A percentile compares a stretch with the other conserved stretches of the same genome.
phyloP scores from a whole-genome alignment of 2,329 filamentous ascomycete species.

The Didymella segeticola region DNA sequence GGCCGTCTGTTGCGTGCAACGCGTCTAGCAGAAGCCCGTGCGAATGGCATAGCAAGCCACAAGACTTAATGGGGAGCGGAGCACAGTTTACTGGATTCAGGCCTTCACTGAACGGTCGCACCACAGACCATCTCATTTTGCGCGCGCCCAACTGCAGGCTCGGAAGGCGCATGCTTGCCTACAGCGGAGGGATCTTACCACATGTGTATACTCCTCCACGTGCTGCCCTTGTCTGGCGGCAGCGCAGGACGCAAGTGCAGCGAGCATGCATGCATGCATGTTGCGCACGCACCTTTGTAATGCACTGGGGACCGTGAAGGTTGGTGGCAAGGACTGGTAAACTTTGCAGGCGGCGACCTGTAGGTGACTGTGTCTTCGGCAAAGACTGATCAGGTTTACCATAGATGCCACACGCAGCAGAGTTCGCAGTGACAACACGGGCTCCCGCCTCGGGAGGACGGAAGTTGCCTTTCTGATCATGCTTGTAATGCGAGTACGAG shows the following conservation, averaged over 20 bases:
- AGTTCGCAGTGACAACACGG: conserved; percentile 13
- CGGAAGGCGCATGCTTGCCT: conserved; percentile 15
- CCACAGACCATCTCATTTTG: conserved; percentile 29
- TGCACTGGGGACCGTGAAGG: conserved; percentile 16
- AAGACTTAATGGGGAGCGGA: conserved; percentile 8
- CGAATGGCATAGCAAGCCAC: conserved; percentile 18
- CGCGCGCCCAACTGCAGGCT: conserved; percentile 21
- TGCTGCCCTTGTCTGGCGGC: conserved; percentile 24
- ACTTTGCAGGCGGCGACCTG: conserved; percentile 20
- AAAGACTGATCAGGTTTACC: background rate
- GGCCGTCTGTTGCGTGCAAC: conserved; percentile 3
- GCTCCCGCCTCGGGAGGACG: conserved; percentile 20
- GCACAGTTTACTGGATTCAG: conserved; percentile 4
- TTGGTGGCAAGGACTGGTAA: conserved; percentile 12
- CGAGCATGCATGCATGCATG: conserved; percentile 23
- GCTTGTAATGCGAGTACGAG: too few species aligned
- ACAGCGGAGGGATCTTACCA: conserved; percentile 19
- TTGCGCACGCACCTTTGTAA: conserved; percentile 24
- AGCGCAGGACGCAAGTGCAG: conserved; percentile 21
- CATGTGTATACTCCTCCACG: conserved; percentile 21
- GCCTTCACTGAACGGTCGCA: conserved; percentile 22
- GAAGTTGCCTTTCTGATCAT: conserved; percentile 3
- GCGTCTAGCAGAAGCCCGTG: conserved; percentile 3
- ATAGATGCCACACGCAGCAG: conserved; percentile 1
- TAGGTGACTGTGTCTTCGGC: background rate